phyloP scores from a whole-genome alignment of 805 yeast species.

The Saccharomycopsis oosterbeekiorum region DNA sequence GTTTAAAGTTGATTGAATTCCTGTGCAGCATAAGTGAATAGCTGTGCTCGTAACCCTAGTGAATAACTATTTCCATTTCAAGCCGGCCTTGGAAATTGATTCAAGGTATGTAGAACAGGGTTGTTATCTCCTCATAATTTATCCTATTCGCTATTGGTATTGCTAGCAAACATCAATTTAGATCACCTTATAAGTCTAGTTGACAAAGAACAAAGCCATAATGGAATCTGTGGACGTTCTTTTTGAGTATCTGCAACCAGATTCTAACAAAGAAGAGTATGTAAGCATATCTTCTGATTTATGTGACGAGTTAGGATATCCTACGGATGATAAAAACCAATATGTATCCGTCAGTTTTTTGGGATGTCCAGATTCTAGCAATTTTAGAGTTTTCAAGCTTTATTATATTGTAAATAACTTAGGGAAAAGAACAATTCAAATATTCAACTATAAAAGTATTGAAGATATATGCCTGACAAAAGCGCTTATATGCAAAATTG shows the following conservation, averaged over 20 bases:
- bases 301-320: not conserved
- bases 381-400: conserved; percentile 9
- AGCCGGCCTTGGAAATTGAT: too few species aligned
- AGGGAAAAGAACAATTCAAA: conserved; percentile 3
- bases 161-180: not conserved
- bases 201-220: not conserved
- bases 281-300: not conserved
- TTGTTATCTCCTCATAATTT: not conserved
- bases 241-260: not conserved
- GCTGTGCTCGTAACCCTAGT: not conserved
- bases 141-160: not conserved
- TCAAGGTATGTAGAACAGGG: not conserved
- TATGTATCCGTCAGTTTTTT: conserved; percentile 11
- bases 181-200: too few species aligned
- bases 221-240: not conserved
- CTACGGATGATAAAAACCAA: not conserved
- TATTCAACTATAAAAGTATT: not conserved
- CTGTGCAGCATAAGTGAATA: too few species aligned
- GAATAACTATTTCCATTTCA: too few species aligned
- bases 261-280: not conserved
- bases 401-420: not conserved
- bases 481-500: not conserved
- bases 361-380: not conserved
- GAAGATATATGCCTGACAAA: conserved; percentile 2
- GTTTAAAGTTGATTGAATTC: too few species aligned